Conservation (phyloP, 2,329 filamentous ascomycete genomes). For the Epichloe coenophiala region DNA sequence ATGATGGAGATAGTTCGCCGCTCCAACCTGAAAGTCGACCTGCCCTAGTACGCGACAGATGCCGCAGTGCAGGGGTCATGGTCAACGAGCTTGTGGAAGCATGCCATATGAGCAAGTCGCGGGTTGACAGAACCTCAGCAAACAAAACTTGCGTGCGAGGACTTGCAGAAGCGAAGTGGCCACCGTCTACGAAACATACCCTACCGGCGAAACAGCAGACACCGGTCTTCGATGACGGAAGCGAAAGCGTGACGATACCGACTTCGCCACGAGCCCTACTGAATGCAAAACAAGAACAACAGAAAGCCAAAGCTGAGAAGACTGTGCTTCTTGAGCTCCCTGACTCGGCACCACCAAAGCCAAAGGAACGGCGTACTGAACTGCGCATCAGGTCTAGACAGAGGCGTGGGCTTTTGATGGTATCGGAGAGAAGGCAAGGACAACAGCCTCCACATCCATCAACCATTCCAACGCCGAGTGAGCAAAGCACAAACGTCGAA, state of each 20-base stretch:
- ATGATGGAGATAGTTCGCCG: neutral
- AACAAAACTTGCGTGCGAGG: neutral
- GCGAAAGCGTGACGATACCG: too few species aligned
- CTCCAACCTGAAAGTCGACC: neutral
- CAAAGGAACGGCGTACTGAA: slow-evolving; percentile 25
- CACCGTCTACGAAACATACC: neutral
- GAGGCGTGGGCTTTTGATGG: slow-evolving; percentile 33
- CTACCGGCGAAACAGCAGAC: neutral
- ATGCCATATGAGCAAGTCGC: too few species aligned
- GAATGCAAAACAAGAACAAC: neutral
- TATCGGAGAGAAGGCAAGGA: slow-evolving; percentile 22
- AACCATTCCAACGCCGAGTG: neutral
- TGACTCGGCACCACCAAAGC: neutral
- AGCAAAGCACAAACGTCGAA: neutral
- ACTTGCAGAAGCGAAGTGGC: neutral
- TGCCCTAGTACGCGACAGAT: neutral
- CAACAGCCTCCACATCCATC: neutral
- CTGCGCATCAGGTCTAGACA: slow-evolving; percentile 33
- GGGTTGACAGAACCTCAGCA: neutral
- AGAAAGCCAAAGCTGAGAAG: neutral
- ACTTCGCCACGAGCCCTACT: neutral
- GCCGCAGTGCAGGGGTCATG: neutral
- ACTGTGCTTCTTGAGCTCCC: neutral
- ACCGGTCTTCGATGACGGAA: neutral
- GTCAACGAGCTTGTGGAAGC: neutral